These are phyloP conservation scores for Medicago lupulina DNA, from an alignment of 306 rosid species.

Conservation along the genomic window DNA sequence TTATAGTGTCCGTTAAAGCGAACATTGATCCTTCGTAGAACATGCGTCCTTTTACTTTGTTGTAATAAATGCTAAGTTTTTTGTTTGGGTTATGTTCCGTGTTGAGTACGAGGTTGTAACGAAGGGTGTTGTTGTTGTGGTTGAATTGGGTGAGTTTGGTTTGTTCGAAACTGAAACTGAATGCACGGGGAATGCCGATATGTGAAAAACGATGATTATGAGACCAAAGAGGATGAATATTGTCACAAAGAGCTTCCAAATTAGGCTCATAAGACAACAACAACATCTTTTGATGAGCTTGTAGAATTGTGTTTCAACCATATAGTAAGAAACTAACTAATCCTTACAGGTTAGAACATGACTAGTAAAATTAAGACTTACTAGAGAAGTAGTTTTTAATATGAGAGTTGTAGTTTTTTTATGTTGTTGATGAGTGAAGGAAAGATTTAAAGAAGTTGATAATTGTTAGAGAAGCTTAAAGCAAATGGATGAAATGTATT, in stretches of 20 bases:
- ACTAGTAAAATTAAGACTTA: too few relatives aligned
- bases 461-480: too few relatives aligned
- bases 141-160: neutral
- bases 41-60: slow-evolving; percentile 39
- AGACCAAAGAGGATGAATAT: slow-evolving; percentile 43
- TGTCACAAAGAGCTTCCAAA: slow-evolving; percentile 50
- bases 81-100: neutral
- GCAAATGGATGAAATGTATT: too few relatives aligned
- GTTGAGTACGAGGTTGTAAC: neutral
- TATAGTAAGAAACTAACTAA: neutral
- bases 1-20: slow-evolving; percentile 16
- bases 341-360: too few relatives aligned
- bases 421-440: too few relatives aligned
- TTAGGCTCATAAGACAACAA: slow-evolving; percentile 50
- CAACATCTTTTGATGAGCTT: slow-evolving; percentile 8
- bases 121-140: neutral
- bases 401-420: too few relatives aligned
- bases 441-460: too few relatives aligned
- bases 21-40: slow-evolving; percentile 47
- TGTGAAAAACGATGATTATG: slow-evolving; percentile 48
- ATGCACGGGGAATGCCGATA: too few relatives aligned
- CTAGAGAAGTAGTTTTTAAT: too few relatives aligned
- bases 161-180: neutral
- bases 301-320: neutral
- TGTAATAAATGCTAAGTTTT: slow-evolving; percentile 33